phyloP scores from a whole-genome alignment of 2,329 filamentous ascomycete genomes.

The Dactylellina haptotyla region DNA sequence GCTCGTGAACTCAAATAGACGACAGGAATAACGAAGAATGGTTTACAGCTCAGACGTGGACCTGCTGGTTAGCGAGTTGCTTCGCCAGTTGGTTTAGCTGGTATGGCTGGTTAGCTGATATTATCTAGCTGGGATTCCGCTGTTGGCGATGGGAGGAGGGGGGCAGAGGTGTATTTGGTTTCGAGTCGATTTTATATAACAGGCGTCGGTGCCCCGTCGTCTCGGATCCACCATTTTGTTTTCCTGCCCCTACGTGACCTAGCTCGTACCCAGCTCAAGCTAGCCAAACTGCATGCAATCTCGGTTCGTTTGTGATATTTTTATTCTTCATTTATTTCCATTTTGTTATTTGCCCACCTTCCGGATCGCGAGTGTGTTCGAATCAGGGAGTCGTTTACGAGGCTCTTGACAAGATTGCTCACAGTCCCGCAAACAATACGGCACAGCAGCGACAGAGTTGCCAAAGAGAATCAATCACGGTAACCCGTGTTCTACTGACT shows the following conservation, averaged over 20 bases:
- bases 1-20: not conserved
- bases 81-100: too few relatives aligned
- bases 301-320: not conserved
- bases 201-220: not conserved
- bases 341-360: not conserved
- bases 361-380: not conserved
- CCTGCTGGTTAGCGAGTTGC: too few relatives aligned
- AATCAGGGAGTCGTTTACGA: too few relatives aligned
- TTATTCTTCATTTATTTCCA: not conserved
- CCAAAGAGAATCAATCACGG: too few relatives aligned
- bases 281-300: not conserved
- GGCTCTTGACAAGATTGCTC: too few relatives aligned
- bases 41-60: too few relatives aligned
- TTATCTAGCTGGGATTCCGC: too few relatives aligned
- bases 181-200: not conserved
- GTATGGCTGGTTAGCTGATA: too few relatives aligned
- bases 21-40: not conserved
- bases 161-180: slow-evolving; percentile 8
- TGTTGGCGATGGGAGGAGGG: not conserved
- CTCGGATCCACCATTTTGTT: not conserved
- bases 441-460: too few relatives aligned
- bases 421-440: too few relatives aligned
- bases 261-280: too few relatives aligned
- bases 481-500: too few relatives aligned
- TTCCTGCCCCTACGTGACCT: not conserved